Base-by-base conservation (phyloP, 1,139 yeast genomes). In the Pichia sp. region DNA sequence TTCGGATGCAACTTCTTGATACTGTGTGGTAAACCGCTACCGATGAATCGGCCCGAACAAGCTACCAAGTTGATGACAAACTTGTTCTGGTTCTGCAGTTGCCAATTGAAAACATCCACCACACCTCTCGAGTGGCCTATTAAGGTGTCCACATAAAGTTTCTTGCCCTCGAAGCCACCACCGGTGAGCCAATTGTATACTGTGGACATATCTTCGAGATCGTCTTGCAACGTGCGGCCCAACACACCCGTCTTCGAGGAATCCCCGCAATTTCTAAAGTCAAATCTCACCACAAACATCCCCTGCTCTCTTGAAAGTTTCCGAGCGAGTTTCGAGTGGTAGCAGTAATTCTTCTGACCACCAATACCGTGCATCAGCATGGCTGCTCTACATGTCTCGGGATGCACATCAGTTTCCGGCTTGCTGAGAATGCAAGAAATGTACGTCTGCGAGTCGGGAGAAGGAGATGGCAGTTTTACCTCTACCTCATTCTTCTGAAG, bases 231-330 rank as follows among this genome's bases (percentile, higher is more conserved):
- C 0, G 78, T 72, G 55, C 97, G 75, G 0, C 93, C 93, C 54
- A 76, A 73, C 6, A 67, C 74, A 1, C 55, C 56, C 56, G 77
- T 78, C 32, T 80, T 85, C 36, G 80, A 85, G 3, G 95, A 87
- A 56, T 79, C 80, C 1, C 97, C 98, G 68, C 95, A 85, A 8
- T 88, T 89, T 56, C 97, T 75, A 64, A 92, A 92, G 68, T 92
- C 97, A 61, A 90, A 84, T 61, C 97, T 73, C 51, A 87, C 75
- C 1, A 85, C 78, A 67, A 77, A 81, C 51, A 82, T 73, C 0
- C 95, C 95, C 58, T 78, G 69, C 30, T 78, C 75, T 5, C 73
- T 69, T 0, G 93, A 84, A 53, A 92, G 68, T 40, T 71, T 70
- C 46, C 81, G 79, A 1, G 95, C 93, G 50, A 90, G 68, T 19